Conservation (phyloP, 176 grass and related monocot genomes). For the Poa annua region DNA sequence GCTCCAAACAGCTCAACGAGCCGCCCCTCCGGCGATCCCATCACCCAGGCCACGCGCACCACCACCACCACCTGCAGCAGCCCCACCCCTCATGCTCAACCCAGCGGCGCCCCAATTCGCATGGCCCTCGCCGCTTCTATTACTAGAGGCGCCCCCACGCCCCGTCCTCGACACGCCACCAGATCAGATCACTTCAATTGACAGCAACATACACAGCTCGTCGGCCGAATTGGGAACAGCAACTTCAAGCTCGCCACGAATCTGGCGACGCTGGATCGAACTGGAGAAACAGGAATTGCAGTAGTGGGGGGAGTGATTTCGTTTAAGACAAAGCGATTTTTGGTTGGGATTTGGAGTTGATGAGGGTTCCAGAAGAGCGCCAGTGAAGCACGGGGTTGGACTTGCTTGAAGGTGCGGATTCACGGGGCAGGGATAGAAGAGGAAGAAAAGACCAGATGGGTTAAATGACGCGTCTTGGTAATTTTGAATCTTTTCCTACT, state of each 20-base stretch:
- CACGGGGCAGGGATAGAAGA: constrained; percentile 51
- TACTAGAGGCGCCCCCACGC: constrained; percentile 13
- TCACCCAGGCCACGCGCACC: constrained; percentile 55
- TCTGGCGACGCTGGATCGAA: constrained; percentile 32
- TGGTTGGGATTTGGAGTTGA: constrained; percentile 31
- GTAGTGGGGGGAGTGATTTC: constrained; percentile 22
- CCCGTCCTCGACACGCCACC: constrained; percentile 12
- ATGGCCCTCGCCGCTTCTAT: constrained; percentile 9
- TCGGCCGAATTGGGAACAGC: constrained; percentile 17
- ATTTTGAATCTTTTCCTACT: too few relatives aligned
- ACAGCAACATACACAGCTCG: background rate
- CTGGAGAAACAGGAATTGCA: constrained; percentile 17
- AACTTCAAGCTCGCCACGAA: constrained; percentile 14
- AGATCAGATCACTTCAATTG: constrained; percentile 39
- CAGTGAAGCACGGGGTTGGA: constrained; percentile 56
- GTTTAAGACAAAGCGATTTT: background rate
- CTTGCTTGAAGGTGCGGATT: constrained; percentile 34
- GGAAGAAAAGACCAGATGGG: constrained; percentile 15
- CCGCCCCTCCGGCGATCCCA: constrained; percentile 70
- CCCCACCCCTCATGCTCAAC: constrained; percentile 52
- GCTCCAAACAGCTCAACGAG: constrained; percentile 69
- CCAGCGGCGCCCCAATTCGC: constrained; percentile 45
- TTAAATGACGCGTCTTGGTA: background rate
- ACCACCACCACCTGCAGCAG: constrained; percentile 41
- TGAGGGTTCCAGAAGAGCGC: constrained; percentile 55